Evolutionary conservation across 306 rosid genomes (phyloP).

Genomic region (Crotalaria pallida): DNA sequence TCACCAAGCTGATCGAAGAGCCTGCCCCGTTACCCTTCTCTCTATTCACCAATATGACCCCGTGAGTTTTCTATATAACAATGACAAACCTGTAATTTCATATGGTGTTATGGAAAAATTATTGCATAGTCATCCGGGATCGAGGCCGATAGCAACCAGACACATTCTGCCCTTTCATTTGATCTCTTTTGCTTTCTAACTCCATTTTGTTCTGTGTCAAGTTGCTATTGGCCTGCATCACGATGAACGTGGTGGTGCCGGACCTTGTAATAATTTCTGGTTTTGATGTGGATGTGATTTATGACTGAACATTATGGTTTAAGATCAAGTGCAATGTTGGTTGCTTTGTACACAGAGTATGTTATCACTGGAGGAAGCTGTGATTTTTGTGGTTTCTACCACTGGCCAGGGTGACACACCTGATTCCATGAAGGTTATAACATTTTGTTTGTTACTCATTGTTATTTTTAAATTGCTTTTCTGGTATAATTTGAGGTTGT

Average conservation of each 20-base stretch:
- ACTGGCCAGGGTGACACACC: slow-evolving; percentile 97
- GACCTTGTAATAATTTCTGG: no score
- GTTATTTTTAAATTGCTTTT: background rate
- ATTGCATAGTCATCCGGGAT: no score
- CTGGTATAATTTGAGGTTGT: background rate
- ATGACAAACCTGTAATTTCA: no score
- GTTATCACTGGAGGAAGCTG: slow-evolving; percentile 56
- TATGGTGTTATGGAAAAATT: background rate
- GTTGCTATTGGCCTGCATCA: no score
- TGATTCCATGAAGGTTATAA: slow-evolving; percentile 76
- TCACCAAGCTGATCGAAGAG: slow-evolving; percentile 81
- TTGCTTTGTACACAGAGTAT: slow-evolving; percentile 43
- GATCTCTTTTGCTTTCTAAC: no score
- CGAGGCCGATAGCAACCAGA: no score
- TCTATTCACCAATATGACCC: slow-evolving; percentile 67
- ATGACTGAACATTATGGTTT: background rate
- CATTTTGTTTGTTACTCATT: background rate
- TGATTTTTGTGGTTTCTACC: slow-evolving; percentile 86
- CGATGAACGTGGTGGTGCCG: no score
- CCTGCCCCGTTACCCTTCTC: slow-evolving; percentile 40
- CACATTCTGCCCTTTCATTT: no score
- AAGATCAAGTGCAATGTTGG: background rate
- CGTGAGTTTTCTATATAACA: no score
- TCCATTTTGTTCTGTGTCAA: no score
- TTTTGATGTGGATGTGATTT: background rate